Evolutionary conservation across 805 yeast species (phyloP).

Genomic region (Clavispora phyllophila): DNA sequence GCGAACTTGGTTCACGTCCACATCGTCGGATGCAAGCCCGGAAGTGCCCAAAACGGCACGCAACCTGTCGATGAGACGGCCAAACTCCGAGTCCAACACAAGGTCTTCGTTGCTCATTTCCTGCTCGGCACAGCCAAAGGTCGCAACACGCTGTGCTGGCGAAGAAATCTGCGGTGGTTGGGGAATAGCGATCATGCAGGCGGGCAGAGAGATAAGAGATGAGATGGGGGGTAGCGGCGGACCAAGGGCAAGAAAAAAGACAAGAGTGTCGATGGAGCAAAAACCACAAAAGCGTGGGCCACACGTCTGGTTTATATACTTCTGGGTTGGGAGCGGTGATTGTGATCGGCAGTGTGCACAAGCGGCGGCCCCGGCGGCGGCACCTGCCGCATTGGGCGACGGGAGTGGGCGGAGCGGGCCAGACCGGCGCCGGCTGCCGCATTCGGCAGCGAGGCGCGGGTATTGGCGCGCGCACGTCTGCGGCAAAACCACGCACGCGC

Average conservation of each 20-base stretch:
- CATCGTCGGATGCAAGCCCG: constrained; percentile 41
- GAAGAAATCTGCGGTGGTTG: neutral
- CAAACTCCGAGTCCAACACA: constrained; percentile 13
- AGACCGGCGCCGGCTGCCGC: neutral
- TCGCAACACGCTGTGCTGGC: constrained; percentile 7
- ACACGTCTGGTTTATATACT: neutral
- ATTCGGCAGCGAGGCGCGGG: neutral
- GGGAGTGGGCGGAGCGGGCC: neutral
- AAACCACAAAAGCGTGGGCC: no score
- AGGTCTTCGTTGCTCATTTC: constrained; percentile 15
- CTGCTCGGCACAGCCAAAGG: constrained; percentile 13
- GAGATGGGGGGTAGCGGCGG: no score
- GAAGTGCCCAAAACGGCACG: constrained; percentile 23
- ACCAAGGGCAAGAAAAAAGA: no score
- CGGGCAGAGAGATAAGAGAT: neutral
- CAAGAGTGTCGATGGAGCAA: no score
- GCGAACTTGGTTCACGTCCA: constrained; percentile 46
- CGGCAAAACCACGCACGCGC: no score
- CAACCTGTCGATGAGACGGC: constrained; percentile 24
- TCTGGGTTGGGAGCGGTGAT: neutral
- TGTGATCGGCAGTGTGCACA: neutral
- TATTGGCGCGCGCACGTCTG: neutral
- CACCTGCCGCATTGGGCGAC: neutral
- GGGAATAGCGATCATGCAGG: neutral
- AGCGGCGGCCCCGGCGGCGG: neutral